These are phyloP conservation scores for Globisporangium iwayamae DNA, from an alignment of 352 stramenopile species.

Conservation along the genomic window DNA sequence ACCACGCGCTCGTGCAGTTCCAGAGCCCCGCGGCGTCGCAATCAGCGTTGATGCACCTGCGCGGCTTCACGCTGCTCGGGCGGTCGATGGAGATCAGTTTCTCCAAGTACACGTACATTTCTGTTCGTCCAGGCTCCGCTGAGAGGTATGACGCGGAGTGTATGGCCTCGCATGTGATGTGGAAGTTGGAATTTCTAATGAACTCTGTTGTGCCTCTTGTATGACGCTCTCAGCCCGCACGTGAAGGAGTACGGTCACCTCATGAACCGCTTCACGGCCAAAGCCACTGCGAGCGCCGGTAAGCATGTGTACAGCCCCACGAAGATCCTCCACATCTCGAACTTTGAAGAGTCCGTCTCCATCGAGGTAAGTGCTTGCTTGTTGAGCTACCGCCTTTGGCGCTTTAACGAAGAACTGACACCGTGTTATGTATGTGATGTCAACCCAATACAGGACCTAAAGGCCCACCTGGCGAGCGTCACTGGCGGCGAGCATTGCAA, in stretches of 20 bases:
- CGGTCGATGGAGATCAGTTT: conserved; percentile 59
- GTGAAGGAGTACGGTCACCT: conserved; percentile 49
- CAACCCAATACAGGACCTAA: conserved; percentile 25
- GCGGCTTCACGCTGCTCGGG: conserved; percentile 47
- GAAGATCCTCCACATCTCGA: conserved; percentile 61
- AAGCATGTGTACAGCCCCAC: conserved; percentile 69
- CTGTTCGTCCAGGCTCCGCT: conserved; percentile 20
- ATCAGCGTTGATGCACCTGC: conserved; percentile 49
- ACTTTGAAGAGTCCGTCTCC: conserved; percentile 38
- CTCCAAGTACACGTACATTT: conserved; percentile 57
- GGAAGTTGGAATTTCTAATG: not conserved
- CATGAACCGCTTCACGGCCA: conserved; percentile 61
- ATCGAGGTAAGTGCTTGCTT: conserved; percentile 22
- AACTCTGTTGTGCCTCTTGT: conserved; percentile 6
- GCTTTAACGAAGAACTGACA: not conserved
- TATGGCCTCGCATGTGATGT: too few species aligned
- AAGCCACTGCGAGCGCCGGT: conserved; percentile 40
- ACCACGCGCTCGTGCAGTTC: conserved; percentile 63
- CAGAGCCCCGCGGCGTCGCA: conserved; percentile 34
- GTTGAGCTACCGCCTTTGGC: not conserved
- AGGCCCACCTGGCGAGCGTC: conserved; percentile 32
- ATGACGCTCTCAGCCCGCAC: not conserved
- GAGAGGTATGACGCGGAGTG: conserved; percentile 10
- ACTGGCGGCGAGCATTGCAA: conserved; percentile 38
- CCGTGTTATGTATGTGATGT: not conserved